Percentiles rank a stretch among this genome's conserved stretches.
These are phyloP conservation scores for Cinnamomum chago DNA, from an alignment of 164 flowering plant genomes.

Conservation along the genomic window DNA sequence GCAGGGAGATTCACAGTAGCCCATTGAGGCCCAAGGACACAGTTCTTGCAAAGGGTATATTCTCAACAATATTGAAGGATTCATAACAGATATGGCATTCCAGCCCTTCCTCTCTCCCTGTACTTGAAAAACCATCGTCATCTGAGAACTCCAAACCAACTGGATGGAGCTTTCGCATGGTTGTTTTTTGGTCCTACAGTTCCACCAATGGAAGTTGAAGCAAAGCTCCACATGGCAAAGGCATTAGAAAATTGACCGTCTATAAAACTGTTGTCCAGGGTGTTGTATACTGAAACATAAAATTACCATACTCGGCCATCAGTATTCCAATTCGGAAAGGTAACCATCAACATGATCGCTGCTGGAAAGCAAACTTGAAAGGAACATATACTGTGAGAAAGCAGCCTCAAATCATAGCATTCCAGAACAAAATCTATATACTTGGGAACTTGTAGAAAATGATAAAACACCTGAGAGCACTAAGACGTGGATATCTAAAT, in stretches of 20 bases:
- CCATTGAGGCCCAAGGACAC: conserved; percentile 80
- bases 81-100: conserved; percentile 98
- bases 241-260: not conserved
- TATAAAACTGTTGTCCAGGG: not conserved
- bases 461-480: no score
- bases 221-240: conserved; percentile 66
- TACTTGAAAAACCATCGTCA: conserved; percentile 58
- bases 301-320: not conserved
- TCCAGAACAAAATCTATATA: not conserved
- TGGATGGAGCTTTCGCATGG: conserved; percentile 22
- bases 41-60: conserved; percentile 86
- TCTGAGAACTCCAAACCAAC: conserved; percentile 60
- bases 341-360: not conserved
- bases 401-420: not conserved
- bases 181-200: conserved; percentile 33
- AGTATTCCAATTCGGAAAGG: not conserved
- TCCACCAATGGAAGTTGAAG: conserved; percentile 62
- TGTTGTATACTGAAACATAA: not conserved
- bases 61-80: conserved; percentile 94
- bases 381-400: not conserved
- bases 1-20: conserved; percentile 78
- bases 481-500: no score
- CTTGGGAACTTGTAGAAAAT: no score
- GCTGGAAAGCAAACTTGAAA: conserved; percentile 4
- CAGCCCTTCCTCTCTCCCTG: conserved; percentile 68